Base-by-base conservation (phyloP, 768 basidiomycete genomes). In the Mycena rosella region DNA sequence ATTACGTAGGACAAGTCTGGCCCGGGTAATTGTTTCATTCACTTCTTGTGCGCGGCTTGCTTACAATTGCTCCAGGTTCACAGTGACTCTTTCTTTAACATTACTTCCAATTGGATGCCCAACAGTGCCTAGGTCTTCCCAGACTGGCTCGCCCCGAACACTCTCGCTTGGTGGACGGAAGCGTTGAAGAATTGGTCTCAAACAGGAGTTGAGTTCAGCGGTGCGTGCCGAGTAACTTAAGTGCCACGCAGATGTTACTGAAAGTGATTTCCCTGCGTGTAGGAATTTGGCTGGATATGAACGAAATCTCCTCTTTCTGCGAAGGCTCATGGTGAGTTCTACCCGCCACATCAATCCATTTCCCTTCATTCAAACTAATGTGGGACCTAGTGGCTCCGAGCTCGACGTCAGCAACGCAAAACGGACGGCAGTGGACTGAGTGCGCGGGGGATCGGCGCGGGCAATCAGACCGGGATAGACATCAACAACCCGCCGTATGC, bases 1-100 rank as follows among this genome's bases (percentile, higher is more conserved):
- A 89, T 70, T 93, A 91, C 76, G 75, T 92, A 4, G 93, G 93
- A 15, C 84, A 89, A 73, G 92, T 92, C 15, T 93, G 91, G 91
- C 91, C 92, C n/a, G 91, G n/a, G n/a, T n/a, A n/a, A 57, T 27
- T 57, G 55, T 57, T 44, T 57, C 44, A 42, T 57, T 44, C 38
- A 57, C 40, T 57, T 36, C 52, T 54, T 57, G 40, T 40, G 55
- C 55, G 55, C 55, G 55, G 40, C 55, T 57, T 57, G 55, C 55
- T 57, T 57, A 57, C 55, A 57, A 42, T 44, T 57, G 55, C 55
- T 40, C 55, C 55, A 57, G 56, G 54, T 64, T 56, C 55, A 64
- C 63, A 55, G 63, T 57, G 55, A 47, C 29, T 49, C 47, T 52
- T 58, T 42, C 47, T 11, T 58, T 49, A 32, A 58, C 53, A 58